phyloP scores from a whole-genome alignment of 2,329 filamentous ascomycete species.

The Metarhizium guizhouense region DNA sequence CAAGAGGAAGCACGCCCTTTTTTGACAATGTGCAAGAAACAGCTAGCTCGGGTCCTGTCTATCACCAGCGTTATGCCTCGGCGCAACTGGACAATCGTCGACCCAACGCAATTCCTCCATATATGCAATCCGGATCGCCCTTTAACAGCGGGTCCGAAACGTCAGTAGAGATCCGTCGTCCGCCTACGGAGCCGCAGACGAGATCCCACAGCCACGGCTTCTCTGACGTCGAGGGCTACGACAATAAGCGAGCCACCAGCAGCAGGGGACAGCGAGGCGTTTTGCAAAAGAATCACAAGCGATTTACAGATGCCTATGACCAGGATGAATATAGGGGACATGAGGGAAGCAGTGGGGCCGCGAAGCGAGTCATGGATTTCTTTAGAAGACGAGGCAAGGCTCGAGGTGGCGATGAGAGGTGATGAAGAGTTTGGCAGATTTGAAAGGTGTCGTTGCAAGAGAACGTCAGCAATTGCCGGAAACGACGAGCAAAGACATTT shows the following conservation, averaged over 20 bases:
- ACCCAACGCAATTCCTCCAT: slow-evolving; percentile 35
- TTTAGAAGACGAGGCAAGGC: slow-evolving; percentile 82
- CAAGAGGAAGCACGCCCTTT: slow-evolving; percentile 26
- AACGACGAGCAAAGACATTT: not conserved
- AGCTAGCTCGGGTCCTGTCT: slow-evolving; percentile 24
- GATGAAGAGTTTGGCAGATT: not conserved
- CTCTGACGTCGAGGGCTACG: slow-evolving; percentile 33
- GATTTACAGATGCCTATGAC: slow-evolving; percentile 85
- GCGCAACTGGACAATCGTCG: slow-evolving; percentile 29
- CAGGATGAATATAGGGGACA: slow-evolving; percentile 58
- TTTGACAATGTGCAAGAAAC: slow-evolving; percentile 29
- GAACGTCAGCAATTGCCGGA: not conserved
- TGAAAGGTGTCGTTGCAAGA: not conserved
- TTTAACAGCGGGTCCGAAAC: slow-evolving; percentile 45
- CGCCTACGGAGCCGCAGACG: slow-evolving; percentile 27
- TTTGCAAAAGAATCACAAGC: slow-evolving; percentile 76
- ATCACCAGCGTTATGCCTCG: slow-evolving; percentile 34
- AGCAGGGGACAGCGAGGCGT: slow-evolving; percentile 41
- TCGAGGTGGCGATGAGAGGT: slow-evolving; percentile 48
- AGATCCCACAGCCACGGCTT: slow-evolving; percentile 36
- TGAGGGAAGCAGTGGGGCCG: slow-evolving; percentile 76
- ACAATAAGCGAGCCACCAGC: slow-evolving; percentile 28
- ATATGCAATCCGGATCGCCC: slow-evolving; percentile 35
- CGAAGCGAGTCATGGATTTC: slow-evolving; percentile 95
- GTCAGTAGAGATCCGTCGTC: slow-evolving; percentile 39